Base-by-base conservation (phyloP, 2,329 filamentous ascomycete genomes). In the Pestalotiopsis fici region DNA sequence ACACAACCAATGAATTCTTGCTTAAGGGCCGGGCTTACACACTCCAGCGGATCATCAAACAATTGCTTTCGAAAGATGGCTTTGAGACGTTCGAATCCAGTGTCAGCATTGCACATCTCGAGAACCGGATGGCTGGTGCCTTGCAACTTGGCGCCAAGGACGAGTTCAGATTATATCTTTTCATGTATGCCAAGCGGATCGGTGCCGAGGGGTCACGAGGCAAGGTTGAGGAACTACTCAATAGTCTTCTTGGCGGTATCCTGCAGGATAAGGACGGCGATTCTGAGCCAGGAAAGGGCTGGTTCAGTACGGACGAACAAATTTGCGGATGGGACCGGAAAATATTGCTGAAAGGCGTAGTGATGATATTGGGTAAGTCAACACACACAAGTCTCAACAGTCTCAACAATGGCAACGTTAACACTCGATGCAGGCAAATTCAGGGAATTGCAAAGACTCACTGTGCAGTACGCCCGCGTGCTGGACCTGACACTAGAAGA, bases 171-270 rank as follows among this genome's bases (percentile, higher is more conserved):
- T 85, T 97, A 1, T 98, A 98, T 75, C 83, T 99, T n/a, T 92
- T 94, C 75, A 98, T 98, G 94, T 99, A 99, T 75, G 95, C 95
- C 3, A 98, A 98, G 82, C 90, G 96, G 0, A 88, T 99, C 5
- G 96, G 96, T 1, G 94, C 94, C 0, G 97, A 99, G 78, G 94
- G 94, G 0, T 83, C 95, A 64, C 90, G 91, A 72, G 86, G 89
- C 66, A 99, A 99, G 81, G 94, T 98, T 2, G 95, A 98, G 77
- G 97, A 99, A 82, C 83, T 99, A 11, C 83, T 98, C 31, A 91
- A 93, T 72, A 92, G 89, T 59, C 83, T 99, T 55, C 84, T 97
- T 61, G 94, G 95, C 7, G 92, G 93, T 63, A 88, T 86, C 73
- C 85, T 86, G 76, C 86, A 86, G 69, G 90, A 92, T 2, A 87